These are phyloP conservation scores for Peterozyma toletana DNA, from an alignment of 805 yeast genomes.

Conservation along the genomic window DNA sequence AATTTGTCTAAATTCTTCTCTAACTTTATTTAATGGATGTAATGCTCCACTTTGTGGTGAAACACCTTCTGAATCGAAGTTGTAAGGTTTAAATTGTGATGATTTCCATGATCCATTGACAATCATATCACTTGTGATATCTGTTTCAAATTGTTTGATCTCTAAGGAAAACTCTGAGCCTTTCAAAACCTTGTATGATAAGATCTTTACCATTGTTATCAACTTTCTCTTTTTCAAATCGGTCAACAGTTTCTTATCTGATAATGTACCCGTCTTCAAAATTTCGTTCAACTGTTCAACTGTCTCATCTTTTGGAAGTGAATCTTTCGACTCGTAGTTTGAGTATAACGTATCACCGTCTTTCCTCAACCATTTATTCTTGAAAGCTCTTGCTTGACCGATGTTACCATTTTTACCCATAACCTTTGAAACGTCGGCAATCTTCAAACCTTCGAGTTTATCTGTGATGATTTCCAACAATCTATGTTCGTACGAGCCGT, in stretches of 20 bases:
- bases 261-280: conserved; percentile 44
- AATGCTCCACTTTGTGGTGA: conserved; percentile 84
- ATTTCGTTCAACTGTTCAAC: conserved; percentile 57
- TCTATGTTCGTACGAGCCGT: conserved; percentile 90
- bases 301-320: conserved; percentile 58
- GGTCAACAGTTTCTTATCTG: conserved; percentile 56
- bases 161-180: conserved; percentile 81
- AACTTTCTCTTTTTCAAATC: conserved; percentile 96
- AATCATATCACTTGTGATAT: conserved; percentile 90
- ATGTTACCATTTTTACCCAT: conserved; percentile 81
- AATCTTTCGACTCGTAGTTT: conserved; percentile 34
- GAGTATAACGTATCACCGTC: conserved; percentile 74
- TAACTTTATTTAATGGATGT: conserved; percentile 93
- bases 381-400: conserved; percentile 97
- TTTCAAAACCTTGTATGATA: conserved; percentile 70
- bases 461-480: conserved; percentile 67
- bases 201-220: conserved; percentile 57
- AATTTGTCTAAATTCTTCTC: conserved; percentile 96
- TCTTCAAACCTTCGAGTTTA: conserved; percentile 72
- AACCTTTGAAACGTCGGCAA: conserved; percentile 63
- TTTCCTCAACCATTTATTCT: conserved; percentile 92
- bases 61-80: conserved; percentile 92
- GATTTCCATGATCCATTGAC: conserved; percentile 74
- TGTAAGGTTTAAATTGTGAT: conserved; percentile 87
- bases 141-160: conserved; percentile 82